These are phyloP conservation scores for Teunomyces barrocoloradensis DNA, from an alignment of 805 yeast genomes.

Conservation along the genomic window DNA sequence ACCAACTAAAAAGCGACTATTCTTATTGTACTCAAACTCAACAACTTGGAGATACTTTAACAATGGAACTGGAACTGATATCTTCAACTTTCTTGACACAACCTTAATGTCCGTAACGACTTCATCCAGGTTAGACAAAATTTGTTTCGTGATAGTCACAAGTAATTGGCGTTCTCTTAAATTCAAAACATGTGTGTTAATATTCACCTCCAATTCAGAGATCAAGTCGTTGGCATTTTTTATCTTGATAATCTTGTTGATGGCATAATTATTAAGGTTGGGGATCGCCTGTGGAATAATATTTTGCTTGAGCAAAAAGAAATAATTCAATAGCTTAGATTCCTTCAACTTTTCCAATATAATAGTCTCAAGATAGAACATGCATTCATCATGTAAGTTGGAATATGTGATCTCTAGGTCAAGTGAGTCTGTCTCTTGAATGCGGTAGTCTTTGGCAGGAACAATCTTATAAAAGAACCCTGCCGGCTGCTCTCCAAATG, in stretches of 20 bases:
- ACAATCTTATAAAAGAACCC: constrained; percentile 56
- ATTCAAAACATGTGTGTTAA: constrained; percentile 10
- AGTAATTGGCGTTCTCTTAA: constrained; percentile 11
- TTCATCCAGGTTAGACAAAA: constrained; percentile 1
- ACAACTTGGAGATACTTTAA: constrained; percentile 60
- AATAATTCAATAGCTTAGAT: constrained; percentile 14
- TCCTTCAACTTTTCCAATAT: constrained; percentile 13
- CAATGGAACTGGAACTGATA: constrained; percentile 62
- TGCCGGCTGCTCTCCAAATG: constrained; percentile 70
- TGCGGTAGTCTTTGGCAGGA: constrained; percentile 17
- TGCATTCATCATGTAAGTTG: constrained; percentile 46
- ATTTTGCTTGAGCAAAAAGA: constrained; percentile 20
- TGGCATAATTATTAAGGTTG: constrained; percentile 31
- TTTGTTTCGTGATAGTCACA: constrained; percentile 3
- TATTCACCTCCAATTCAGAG: constrained; percentile 11
- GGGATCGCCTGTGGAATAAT: constrained; percentile 20
- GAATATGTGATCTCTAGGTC: constrained; percentile 45
- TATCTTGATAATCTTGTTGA: constrained; percentile 17
- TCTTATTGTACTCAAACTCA: constrained; percentile 40
- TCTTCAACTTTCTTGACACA: constrained; percentile 27
- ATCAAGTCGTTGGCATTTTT: constrained; percentile 17
- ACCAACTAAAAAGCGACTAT: constrained; percentile 55
- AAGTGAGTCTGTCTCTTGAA: constrained; percentile 33
- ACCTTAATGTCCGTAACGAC: background rate
- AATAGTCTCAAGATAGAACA: constrained; percentile 11